Base-by-base conservation (phyloP, 2,329 filamentous ascomycete species). In the Colletotrichum spaethianum region DNA sequence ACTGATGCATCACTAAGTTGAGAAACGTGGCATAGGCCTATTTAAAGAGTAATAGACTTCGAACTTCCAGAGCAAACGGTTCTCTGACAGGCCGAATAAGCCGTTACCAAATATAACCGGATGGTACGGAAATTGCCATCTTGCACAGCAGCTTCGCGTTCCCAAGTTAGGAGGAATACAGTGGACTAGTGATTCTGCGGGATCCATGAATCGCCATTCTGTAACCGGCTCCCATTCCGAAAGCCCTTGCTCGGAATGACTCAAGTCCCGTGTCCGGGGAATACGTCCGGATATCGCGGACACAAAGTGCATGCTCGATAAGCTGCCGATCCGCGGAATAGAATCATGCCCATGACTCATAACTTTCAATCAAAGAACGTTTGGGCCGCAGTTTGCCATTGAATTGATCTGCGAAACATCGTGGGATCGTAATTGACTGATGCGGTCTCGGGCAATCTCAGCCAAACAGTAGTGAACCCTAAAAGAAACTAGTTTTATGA, bases 21-120 rank as follows among this genome's bases (percentile, higher is more conserved):
- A 23, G 42, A 44, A n/a, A n/a, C 4, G 4, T 18, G 20, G 20
- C 18, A 20, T 44, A 3, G 5, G 42, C 42, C 20, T 16, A 20
- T 2, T n/a, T 20, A 2, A 16, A 4, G 40, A 20, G 2, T 18
- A n/a, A n/a, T 44, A 1, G 18, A 0, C 16, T n/a, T 6, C 2
- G 5, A 44, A n/a, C 4, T 44, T 9, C 3, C 8, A 8, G 7
- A 9, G 11, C 7, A 11, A 36, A 8, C 33, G 11, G 33, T 11
- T 36, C 3, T 36, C 33, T 9, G 33, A 44, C 42, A 18, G 5
- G 18, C 18, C 9, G 8, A 20, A 7, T n/a, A 44, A 44, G 42
- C 20, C 20, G 42, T 44, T 44, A 44, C 20, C 6, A 9, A 23
- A 4, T 48, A 12, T 9, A 26, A n/a, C n/a, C 20, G 11, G 20